Percentiles rank a stretch among this genome's conserved stretches.
phyloP scores from a whole-genome alignment of 495 filamentous ascomycete genomes.

The Tetracladium marchalianum region DNA sequence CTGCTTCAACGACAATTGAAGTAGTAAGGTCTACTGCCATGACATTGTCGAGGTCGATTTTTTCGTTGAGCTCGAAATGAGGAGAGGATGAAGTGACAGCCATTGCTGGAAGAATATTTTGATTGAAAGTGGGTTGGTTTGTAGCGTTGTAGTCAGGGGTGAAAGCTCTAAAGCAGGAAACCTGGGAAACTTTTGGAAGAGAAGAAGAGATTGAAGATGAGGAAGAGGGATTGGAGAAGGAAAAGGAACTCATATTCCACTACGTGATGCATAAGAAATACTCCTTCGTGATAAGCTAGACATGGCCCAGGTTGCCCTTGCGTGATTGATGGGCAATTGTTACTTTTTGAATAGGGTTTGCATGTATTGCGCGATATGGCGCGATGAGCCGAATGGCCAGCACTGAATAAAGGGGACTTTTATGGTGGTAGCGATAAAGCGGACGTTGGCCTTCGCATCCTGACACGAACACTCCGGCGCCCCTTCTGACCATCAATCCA shows the following conservation, averaged over 20 bases:
- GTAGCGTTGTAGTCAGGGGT: background rate
- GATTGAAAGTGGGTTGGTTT: background rate
- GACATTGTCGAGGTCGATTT: background rate
- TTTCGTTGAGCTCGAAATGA: background rate
- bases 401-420: background rate
- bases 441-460: too few species aligned
- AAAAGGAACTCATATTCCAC: background rate
- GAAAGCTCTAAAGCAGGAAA: background rate
- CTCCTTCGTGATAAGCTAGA: background rate
- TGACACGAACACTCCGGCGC: too few species aligned
- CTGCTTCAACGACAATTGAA: background rate
- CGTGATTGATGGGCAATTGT: background rate
- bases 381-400: background rate
- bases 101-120: background rate
- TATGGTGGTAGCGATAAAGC: background rate
- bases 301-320: background rate
- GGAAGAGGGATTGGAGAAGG: background rate
- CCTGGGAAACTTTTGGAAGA: background rate
- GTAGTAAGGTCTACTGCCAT: background rate
- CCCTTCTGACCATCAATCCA: too few species aligned
- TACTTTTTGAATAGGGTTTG: background rate
- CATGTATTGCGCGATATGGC: conserved; percentile 3
- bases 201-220: background rate
- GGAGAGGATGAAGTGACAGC: conserved; percentile 3
- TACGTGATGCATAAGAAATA: background rate